Conservation (phyloP, 1,139 yeast genomes). For the Hyphopichia buzzinii region DNA sequence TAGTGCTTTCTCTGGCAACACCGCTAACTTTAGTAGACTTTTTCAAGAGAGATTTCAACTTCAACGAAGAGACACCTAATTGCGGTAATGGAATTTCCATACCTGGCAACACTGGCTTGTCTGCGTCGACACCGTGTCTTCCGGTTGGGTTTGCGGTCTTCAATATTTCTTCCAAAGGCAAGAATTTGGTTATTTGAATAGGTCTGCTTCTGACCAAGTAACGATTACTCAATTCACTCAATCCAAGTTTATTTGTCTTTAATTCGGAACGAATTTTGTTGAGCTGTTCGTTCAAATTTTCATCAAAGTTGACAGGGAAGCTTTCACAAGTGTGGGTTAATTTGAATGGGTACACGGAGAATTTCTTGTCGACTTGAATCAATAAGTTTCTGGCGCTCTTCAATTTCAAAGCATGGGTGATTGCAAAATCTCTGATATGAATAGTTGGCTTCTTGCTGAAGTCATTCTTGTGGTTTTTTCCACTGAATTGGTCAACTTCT, state of each 20-base stretch:
- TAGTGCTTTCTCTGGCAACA: conserved; percentile 77
- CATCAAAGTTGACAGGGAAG: conserved; percentile 53
- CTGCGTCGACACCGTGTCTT: conserved; percentile 60
- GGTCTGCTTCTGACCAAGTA: conserved; percentile 77
- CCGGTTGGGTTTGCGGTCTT: conserved; percentile 65
- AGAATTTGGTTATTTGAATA: conserved; percentile 65
- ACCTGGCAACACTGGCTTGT: conserved; percentile 68
- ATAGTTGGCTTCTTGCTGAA: conserved; percentile 68
- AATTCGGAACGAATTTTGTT: conserved; percentile 49
- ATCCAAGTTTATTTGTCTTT: conserved; percentile 67
- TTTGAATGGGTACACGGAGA: conserved; percentile 92
- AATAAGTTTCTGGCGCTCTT: conserved; percentile 72
- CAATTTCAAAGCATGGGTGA: conserved; percentile 71
- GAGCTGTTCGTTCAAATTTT: conserved; percentile 36
- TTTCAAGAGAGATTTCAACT: conserved; percentile 62
- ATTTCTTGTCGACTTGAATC: conserved; percentile 63
- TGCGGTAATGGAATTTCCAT: conserved; percentile 71
- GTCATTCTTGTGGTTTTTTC: conserved; percentile 55
- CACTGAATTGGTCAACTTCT: conserved; percentile 60
- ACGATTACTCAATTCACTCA: conserved; percentile 77
- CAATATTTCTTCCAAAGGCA: conserved; percentile 65
- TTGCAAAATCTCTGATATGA: conserved; percentile 81
- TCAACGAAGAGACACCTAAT: conserved; percentile 64
- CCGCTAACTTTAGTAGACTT: conserved; percentile 39
- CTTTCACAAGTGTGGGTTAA: conserved; percentile 59